Conservation (phyloP, 139 green algal genomes). For the Chlorella sp. region DNA sequence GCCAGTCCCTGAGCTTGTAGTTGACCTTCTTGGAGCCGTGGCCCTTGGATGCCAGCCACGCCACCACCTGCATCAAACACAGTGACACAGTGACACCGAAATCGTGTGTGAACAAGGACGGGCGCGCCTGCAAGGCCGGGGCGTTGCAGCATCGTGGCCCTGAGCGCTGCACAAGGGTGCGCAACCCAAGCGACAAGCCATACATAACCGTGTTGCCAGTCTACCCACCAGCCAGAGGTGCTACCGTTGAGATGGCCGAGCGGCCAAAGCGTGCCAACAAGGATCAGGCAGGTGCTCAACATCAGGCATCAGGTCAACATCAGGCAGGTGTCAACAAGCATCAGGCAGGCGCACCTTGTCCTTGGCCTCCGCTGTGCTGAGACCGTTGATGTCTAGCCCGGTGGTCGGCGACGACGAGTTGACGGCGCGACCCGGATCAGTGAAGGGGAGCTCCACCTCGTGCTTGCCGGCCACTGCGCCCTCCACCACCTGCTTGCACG, state of each 20-base stretch:
- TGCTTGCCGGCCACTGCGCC: not conserved
- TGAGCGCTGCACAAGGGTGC: no score
- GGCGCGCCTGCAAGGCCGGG: no score
- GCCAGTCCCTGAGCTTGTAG: constrained; percentile 98
- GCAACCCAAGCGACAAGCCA: no score
- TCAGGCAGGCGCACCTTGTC: constrained; percentile 15
- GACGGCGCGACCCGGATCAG: constrained; percentile 53
- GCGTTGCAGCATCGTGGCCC: no score
- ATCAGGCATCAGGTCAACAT: not conserved
- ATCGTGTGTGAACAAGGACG: not conserved
- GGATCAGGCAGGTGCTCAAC: no score
- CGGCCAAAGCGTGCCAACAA: no score
- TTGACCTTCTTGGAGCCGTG: constrained; percentile 66
- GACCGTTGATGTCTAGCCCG: constrained; percentile 71
- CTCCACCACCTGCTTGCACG: constrained; percentile 33
- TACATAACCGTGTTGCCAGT: no score
- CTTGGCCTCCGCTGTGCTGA: constrained; percentile 39
- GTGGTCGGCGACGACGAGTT: constrained; percentile 36
- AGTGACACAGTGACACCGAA: not conserved
- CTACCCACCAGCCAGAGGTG: no score
- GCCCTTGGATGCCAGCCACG: constrained; percentile 34
- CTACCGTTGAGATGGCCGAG: no score
- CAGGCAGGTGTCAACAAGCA: not conserved
- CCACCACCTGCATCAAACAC: constrained; percentile 19
- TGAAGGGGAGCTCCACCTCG: constrained; percentile 52